Percentiles rank a stretch among this genome's conserved stretches.
phyloP scores from a whole-genome alignment of 495 filamentous ascomycete genomes.

The Tuber melanosporum region DNA sequence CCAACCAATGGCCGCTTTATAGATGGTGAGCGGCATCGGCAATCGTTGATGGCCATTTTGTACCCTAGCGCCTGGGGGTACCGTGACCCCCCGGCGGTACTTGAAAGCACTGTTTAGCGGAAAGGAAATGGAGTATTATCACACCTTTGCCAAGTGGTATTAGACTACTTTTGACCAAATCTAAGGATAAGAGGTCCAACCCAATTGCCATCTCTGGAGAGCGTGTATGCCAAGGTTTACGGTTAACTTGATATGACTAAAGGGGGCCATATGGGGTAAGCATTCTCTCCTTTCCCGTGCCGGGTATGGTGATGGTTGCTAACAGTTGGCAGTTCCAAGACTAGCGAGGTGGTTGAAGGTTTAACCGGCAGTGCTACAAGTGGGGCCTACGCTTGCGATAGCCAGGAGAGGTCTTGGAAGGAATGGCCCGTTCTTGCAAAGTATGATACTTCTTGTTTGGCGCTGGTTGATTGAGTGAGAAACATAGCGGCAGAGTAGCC shows the following conservation, averaged over 20 bases:
- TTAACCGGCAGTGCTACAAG: constrained; percentile 86
- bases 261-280: constrained; percentile 68
- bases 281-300: not conserved
- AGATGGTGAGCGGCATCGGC: no score
- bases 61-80: no score
- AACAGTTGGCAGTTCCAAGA: not conserved
- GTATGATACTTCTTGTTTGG: constrained; percentile 66
- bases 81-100: no score
- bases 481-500: constrained; percentile 46
- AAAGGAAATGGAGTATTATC: no score
- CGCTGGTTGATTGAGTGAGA: constrained; percentile 43
- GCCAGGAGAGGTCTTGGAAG: constrained; percentile 78
- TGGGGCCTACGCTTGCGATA: constrained; percentile 69
- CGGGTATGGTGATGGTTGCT: constrained; percentile 1
- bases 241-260: constrained; percentile 59
- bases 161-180: no score
- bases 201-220: constrained; percentile 88
- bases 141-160: no score
- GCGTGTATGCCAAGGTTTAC: constrained; percentile 93
- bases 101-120: no score
- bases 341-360: constrained; percentile 81
- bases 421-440: constrained; percentile 79
- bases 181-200: constrained; percentile 62
- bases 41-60: no score
- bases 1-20: no score